phyloP scores from a whole-genome alignment of 345 rosid species.

The Geranium rotundifolium region DNA sequence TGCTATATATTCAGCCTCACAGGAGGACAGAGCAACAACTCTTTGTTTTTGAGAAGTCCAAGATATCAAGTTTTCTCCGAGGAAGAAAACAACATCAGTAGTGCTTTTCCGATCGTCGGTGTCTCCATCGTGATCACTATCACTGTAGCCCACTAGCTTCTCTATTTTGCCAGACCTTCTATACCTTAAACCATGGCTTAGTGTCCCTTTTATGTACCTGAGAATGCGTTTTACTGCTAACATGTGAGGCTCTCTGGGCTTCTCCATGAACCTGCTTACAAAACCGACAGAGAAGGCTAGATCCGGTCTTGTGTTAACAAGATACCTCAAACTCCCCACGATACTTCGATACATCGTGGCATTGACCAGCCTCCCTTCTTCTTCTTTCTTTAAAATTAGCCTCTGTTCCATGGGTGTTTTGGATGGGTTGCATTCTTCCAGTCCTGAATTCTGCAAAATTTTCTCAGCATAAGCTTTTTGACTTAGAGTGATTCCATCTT shows the following conservation, averaged over 20 bases:
- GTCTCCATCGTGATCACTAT: too few relatives aligned
- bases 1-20: too few relatives aligned
- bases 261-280: background rate
- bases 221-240: background rate
- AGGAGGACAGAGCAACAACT: too few relatives aligned
- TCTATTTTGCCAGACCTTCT: too few relatives aligned
- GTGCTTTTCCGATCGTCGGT: too few relatives aligned
- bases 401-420: background rate
- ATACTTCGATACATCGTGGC: background rate
- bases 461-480: background rate
- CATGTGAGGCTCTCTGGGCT: background rate
- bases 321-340: background rate
- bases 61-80: too few relatives aligned
- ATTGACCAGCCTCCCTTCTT: background rate
- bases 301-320: background rate
- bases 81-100: too few relatives aligned
- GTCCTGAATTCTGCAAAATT: background rate
- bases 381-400: background rate
- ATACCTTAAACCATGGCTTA: background rate
- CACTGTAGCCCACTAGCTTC: too few relatives aligned
- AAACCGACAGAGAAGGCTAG: background rate
- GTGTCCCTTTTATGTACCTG: background rate
- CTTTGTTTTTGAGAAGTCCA: too few relatives aligned
- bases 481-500: background rate
- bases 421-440: background rate